Percentiles rank a stretch among this genome's conserved stretches.
Conservation (phyloP, 148 eudicot genomes). For the Nepenthes gracilis region DNA sequence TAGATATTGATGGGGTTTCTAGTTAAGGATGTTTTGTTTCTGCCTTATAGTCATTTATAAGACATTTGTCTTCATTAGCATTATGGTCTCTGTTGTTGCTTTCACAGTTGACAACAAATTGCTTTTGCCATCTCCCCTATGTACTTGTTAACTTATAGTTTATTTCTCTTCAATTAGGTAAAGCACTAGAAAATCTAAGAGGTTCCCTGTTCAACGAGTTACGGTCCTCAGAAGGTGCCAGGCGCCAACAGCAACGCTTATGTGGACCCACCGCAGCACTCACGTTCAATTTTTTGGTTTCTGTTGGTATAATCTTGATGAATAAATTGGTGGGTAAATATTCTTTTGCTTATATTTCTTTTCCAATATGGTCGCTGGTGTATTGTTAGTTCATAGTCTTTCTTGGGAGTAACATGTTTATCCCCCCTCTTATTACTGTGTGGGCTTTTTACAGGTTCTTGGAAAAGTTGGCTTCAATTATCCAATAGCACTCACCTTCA, state of each 20-base stretch:
- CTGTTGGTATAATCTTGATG: slow-evolving; percentile 83
- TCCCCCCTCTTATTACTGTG: background rate
- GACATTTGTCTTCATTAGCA: no score
- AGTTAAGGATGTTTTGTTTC: no score
- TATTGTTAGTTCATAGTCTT: background rate
- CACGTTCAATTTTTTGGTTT: slow-evolving; percentile 82
- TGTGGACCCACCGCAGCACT: slow-evolving; percentile 79
- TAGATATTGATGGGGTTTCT: no score
- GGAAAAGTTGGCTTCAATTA: slow-evolving; percentile 77
- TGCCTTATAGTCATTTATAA: no score
- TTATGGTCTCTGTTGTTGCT: no score
- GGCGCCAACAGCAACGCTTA: slow-evolving; percentile 61
- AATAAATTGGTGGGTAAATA: slow-evolving; percentile 61
- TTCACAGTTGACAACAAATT: no score
- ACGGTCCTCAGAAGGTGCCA: slow-evolving; percentile 47
- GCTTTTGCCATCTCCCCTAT: background rate
- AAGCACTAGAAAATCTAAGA: slow-evolving; percentile 76
- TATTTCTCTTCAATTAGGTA: slow-evolving; percentile 30
- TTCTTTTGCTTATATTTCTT: background rate
- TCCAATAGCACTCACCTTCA: slow-evolving; percentile 81
- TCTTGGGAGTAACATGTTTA: background rate
- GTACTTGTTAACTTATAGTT: background rate
- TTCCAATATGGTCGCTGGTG: background rate
- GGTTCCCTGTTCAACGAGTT: slow-evolving; percentile 59
- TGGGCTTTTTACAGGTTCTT: slow-evolving; percentile 43